Conservation (phyloP, 345 rosid species). For the Iberis pinnata region DNA sequence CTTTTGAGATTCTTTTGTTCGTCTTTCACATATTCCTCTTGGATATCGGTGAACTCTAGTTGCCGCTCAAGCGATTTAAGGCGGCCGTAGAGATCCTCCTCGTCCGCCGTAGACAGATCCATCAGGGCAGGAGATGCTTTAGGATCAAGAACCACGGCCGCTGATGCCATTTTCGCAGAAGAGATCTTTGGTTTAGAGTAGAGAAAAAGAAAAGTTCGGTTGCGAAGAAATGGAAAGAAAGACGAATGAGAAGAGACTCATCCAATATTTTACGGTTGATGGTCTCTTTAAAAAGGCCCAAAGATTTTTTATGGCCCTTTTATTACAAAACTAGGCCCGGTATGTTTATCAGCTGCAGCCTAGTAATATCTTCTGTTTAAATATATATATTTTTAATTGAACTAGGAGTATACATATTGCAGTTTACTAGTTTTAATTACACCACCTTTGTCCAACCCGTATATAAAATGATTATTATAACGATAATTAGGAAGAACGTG, state of each 20-base stretch:
- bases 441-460: no score
- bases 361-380: no score
- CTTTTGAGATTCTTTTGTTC: slow-evolving; percentile 92
- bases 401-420: no score
- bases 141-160: slow-evolving; percentile 56
- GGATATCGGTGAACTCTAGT: slow-evolving; percentile 84
- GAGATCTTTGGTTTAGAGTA: slow-evolving; percentile 26
- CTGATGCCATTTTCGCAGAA: slow-evolving; percentile 33
- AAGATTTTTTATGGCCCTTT: not conserved
- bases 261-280: no score
- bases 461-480: no score
- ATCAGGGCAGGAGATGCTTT: slow-evolving; percentile 30
- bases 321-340: no score
- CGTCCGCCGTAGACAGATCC: slow-evolving; percentile 36
- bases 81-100: slow-evolving; percentile 82
- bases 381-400: no score
- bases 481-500: no score
- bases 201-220: slow-evolving; percentile 22
- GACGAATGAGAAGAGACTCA: not conserved
- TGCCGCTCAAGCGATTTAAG: slow-evolving; percentile 75
- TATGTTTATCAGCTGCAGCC: no score
- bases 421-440: no score
- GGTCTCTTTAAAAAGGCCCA: not conserved
- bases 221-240: not conserved
- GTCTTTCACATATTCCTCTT: slow-evolving; percentile 93